Conservation (phyloP, 495 filamentous ascomycete species). For the Penicillium cinerascens region DNA sequence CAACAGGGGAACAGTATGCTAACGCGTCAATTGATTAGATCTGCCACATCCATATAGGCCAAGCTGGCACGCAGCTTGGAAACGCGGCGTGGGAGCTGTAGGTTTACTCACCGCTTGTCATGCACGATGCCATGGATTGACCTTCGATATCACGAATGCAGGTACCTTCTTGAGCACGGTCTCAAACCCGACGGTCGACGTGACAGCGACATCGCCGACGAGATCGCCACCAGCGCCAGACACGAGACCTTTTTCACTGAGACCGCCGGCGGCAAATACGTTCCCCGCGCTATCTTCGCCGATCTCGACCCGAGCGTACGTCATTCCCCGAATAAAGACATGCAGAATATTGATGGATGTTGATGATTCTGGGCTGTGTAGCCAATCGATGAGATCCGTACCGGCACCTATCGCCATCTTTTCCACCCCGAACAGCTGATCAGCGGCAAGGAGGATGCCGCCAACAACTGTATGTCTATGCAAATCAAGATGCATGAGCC, state of each 20-base stretch:
- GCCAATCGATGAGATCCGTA: slow-evolving; percentile 89
- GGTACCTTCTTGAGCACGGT: slow-evolving; percentile 89
- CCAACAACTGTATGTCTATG: slow-evolving; percentile 68
- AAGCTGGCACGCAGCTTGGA: slow-evolving; percentile 89
- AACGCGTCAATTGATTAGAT: slow-evolving; percentile 48
- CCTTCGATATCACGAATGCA: slow-evolving; percentile 26
- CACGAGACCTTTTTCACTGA: slow-evolving; percentile 92
- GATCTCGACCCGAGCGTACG: slow-evolving; percentile 55
- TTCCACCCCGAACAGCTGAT: slow-evolving; percentile 89
- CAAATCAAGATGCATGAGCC: neutral
- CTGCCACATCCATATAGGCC: slow-evolving; percentile 87
- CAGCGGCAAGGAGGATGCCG: slow-evolving; percentile 90
- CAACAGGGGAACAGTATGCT: slow-evolving; percentile 1
- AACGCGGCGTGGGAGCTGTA: slow-evolving; percentile 96
- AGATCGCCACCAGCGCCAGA: slow-evolving; percentile 62
- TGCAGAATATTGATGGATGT: neutral
- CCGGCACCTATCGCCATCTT: slow-evolving; percentile 75
- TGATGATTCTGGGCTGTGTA: slow-evolving; percentile 13
- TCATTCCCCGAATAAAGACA: neutral
- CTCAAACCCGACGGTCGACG: slow-evolving; percentile 71
- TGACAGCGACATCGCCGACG: slow-evolving; percentile 57
- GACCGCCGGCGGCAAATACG: slow-evolving; percentile 79
- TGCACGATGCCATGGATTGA: neutral
- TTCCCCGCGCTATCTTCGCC: slow-evolving; percentile 68
- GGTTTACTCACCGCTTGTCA: slow-evolving; percentile 49